Evolutionary conservation across 73 alveolate genomes (phyloP).

Genomic region (Stentor roeselii): DNA sequence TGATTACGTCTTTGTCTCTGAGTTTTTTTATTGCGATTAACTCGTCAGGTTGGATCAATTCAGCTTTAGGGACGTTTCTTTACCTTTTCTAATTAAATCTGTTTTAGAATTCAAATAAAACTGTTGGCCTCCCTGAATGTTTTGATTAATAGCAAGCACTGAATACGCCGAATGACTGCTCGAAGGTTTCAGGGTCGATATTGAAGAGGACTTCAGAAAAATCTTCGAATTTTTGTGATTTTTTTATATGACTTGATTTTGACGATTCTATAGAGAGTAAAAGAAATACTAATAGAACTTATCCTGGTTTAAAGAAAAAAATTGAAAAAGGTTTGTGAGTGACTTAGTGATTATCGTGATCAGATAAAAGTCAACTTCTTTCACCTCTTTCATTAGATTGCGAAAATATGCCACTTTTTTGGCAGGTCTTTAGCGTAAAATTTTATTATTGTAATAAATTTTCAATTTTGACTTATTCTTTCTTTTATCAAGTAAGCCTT

Average conservation of each 20-base stretch:
- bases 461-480: too few species aligned
- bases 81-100: not conserved
- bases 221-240: not conserved
- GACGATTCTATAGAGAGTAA: not conserved
- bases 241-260: not conserved
- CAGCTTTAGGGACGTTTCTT: not conserved
- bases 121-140: not conserved
- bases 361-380: conserved; percentile 60
- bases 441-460: too few species aligned
- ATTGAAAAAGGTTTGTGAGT: conserved; percentile 62
- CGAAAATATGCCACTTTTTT: conserved; percentile 44
- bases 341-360: conserved; percentile 68
- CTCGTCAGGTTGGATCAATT: conserved; percentile 50
- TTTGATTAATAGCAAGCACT: not conserved
- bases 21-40: conserved; percentile 60
- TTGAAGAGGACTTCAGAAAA: conserved; percentile 8
- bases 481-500: too few species aligned
- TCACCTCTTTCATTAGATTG: conserved; percentile 46
- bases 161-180: not conserved
- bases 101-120: not conserved
- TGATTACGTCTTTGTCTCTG: conserved; percentile 54
- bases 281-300: not conserved
- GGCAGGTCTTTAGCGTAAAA: too few species aligned
- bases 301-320: conserved; percentile 25
- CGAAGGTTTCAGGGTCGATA: conserved; percentile 20